A percentile compares a stretch with the other conserved stretches of the same genome.
phyloP scores from a whole-genome alignment of 257 asterid species.

The Orobanche coerulescens region DNA sequence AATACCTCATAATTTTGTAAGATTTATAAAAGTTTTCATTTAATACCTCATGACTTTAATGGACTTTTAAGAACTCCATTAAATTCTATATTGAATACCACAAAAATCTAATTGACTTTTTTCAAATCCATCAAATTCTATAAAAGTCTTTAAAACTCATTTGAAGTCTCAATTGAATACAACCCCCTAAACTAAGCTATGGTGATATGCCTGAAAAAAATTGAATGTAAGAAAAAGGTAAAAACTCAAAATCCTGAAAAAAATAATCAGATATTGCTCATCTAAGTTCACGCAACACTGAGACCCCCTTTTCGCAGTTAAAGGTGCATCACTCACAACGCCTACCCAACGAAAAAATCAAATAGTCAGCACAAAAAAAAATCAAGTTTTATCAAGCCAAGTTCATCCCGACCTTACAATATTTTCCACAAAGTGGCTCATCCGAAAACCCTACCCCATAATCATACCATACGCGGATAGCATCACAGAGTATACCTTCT shows the following conservation, averaged over 20 bases:
- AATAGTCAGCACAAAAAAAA: background rate
- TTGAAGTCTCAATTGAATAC: too few species aligned
- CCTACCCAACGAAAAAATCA: background rate
- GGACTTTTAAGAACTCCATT: too few species aligned
- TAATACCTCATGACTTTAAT: too few species aligned
- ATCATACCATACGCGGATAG: background rate
- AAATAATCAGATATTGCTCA: background rate
- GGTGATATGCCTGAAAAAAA: background rate
- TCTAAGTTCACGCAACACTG: background rate
- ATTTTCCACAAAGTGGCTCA: background rate
- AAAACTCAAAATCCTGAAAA: background rate
- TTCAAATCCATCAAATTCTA: too few species aligned
- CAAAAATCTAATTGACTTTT: too few species aligned
- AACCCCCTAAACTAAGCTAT: background rate
- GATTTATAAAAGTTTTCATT: too few species aligned
- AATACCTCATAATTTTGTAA: too few species aligned
- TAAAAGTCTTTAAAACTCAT: too few species aligned
- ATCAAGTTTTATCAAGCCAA: background rate
- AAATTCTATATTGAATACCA: too few species aligned
- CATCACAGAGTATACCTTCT: background rate
- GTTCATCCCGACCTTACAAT: background rate
- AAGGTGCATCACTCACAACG: background rate
- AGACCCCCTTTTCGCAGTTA: background rate
- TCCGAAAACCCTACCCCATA: slow-evolving; percentile 19
- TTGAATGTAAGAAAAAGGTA: background rate